Evolutionary conservation across 2,329 filamentous ascomycete species (phyloP).

Genomic region (Tolypocladium inflatum): DNA sequence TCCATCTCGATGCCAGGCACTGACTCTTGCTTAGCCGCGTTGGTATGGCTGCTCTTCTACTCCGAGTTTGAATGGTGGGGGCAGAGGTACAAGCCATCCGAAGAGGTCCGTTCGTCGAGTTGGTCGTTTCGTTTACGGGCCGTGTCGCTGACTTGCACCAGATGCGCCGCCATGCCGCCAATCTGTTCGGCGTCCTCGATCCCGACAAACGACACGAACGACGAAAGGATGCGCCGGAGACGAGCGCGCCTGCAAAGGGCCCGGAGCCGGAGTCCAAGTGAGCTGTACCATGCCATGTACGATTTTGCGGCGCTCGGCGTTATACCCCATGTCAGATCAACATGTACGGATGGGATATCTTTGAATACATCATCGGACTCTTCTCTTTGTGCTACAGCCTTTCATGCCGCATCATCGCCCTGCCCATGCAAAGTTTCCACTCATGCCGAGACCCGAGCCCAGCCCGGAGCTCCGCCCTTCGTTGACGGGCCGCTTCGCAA

Average conservation of each 20-base stretch:
- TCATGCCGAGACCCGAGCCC: slow-evolving; percentile 44
- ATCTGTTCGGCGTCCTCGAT: slow-evolving; percentile 30
- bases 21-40: slow-evolving; percentile 18
- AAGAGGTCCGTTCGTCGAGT: slow-evolving; percentile 22
- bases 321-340: slow-evolving; percentile 11
- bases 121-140: neutral
- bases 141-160: slow-evolving; percentile 7
- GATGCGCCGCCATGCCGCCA: slow-evolving; percentile 26
- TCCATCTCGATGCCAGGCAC: neutral
- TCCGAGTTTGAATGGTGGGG: slow-evolving; percentile 35
- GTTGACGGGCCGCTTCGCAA: slow-evolving; percentile 72
- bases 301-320: slow-evolving; percentile 17
- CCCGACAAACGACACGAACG: slow-evolving; percentile 32
- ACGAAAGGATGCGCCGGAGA: slow-evolving; percentile 26
- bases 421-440: slow-evolving; percentile 48
- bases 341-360: slow-evolving; percentile 16
- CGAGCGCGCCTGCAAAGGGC: slow-evolving; percentile 13
- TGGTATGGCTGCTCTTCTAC: slow-evolving; percentile 30
- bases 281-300: slow-evolving; percentile 13
- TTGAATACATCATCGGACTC: slow-evolving; percentile 9
- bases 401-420: slow-evolving; percentile 19
- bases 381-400: neutral
- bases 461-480: slow-evolving; percentile 43
- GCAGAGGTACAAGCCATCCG: slow-evolving; percentile 29
- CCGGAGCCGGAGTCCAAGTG: slow-evolving; percentile 15